Conservation (phyloP, 805 yeast species). For the Kazachstania martiniae region DNA sequence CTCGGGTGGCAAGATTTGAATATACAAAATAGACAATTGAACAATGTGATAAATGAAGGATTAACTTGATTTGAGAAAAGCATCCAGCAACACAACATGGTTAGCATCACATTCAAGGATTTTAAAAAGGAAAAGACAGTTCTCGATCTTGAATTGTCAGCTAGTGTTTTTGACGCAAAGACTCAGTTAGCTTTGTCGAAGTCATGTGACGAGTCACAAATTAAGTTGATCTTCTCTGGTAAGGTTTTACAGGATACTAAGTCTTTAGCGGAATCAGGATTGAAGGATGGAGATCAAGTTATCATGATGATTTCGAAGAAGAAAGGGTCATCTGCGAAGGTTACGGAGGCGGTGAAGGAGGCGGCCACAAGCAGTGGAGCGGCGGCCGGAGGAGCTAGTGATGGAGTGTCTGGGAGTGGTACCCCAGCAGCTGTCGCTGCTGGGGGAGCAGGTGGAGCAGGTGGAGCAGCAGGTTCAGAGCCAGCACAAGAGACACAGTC, state of each 20-base stretch:
- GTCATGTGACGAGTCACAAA: slow-evolving; percentile 57
- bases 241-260: slow-evolving; percentile 82
- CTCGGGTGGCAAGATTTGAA: too few relatives aligned
- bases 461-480: slow-evolving; percentile 14
- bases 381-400: not conserved
- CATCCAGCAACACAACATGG: too few relatives aligned
- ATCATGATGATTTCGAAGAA: slow-evolving; percentile 80
- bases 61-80: too few relatives aligned
- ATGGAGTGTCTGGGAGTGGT: slow-evolving; percentile 16
- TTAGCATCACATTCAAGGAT: slow-evolving; percentile 55
- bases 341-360: slow-evolving; percentile 8
- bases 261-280: slow-evolving; percentile 56
- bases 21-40: too few relatives aligned
- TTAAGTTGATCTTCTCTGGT: slow-evolving; percentile 87
- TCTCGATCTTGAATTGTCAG: slow-evolving; percentile 60
- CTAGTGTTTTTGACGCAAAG: slow-evolving; percentile 61
- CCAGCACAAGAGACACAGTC: slow-evolving; percentile 18
- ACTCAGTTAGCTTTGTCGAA: slow-evolving; percentile 59
- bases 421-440: slow-evolving; percentile 22
- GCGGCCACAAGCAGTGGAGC: slow-evolving; percentile 1
- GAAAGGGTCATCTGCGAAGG: slow-evolving; percentile 25
- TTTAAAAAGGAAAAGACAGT: slow-evolving; percentile 85
- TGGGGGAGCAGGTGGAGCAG: slow-evolving; percentile 26
- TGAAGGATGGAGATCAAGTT: slow-evolving; percentile 77
- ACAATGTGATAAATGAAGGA: too few relatives aligned